A percentile compares a stretch with the other conserved stretches of the same genome.
These are phyloP conservation scores for Monilinia polystroma DNA, from an alignment of 2,329 filamentous ascomycete genomes.

Conservation along the genomic window DNA sequence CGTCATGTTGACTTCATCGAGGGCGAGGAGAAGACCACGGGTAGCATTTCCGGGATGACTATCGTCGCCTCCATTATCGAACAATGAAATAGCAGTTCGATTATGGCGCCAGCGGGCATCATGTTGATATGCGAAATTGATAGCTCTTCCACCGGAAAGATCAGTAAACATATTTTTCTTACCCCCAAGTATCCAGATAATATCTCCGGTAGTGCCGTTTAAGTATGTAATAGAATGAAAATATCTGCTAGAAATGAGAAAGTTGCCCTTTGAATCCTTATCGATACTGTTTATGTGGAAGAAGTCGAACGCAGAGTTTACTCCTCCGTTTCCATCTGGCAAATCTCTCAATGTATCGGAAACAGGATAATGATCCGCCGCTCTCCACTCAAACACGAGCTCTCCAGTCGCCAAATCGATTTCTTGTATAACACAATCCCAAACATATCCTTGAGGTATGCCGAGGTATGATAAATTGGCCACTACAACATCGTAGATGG, in stretches of 20 bases:
- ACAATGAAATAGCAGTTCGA: conserved; percentile 32
- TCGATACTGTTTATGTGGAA: conserved; percentile 43
- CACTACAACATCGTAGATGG: conserved; percentile 53
- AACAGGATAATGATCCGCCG: conserved; percentile 48
- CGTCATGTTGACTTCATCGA: conserved; percentile 29
- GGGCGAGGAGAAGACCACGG: conserved; percentile 31
- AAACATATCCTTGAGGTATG: conserved; percentile 47
- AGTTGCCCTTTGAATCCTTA: conserved; percentile 45
- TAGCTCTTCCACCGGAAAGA: conserved; percentile 39
- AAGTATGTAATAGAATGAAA: conserved; percentile 49
- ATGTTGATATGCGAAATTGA: conserved; percentile 52
- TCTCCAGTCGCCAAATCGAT: conserved; percentile 48
- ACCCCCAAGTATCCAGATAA: conserved; percentile 50
- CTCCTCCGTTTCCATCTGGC: conserved; percentile 42
- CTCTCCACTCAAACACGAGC: conserved; percentile 59
- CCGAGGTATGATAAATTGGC: conserved; percentile 48
- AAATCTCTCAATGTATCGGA: conserved; percentile 39
- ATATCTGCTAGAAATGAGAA: conserved; percentile 49
- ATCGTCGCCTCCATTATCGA: conserved; percentile 32
- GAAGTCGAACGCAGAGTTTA: conserved; percentile 45
- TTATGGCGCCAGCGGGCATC: conserved; percentile 46
- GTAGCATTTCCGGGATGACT: conserved; percentile 26
- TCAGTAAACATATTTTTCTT: conserved; percentile 47
- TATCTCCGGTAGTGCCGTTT: conserved; percentile 46
- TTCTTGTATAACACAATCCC: conserved; percentile 55